Percentiles rank a stretch among this genome's conserved stretches.
Conservation (phyloP, 257 asterid genomes). For the Marsdenia floribunda region DNA sequence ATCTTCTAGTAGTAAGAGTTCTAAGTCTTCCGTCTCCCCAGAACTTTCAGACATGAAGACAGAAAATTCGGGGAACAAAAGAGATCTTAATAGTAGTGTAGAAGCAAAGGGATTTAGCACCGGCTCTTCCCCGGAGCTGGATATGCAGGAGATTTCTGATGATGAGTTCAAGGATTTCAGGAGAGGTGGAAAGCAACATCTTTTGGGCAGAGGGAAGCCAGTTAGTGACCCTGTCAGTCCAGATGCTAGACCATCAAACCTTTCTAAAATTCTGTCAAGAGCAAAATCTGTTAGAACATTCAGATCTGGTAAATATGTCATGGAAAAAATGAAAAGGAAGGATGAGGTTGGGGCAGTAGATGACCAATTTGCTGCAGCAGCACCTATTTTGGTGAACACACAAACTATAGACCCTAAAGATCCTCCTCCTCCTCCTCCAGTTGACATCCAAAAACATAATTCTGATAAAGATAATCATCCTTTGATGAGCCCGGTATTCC, state of each 20-base stretch:
- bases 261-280: constrained; percentile 35
- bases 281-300: constrained; percentile 81
- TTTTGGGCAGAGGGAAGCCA: constrained; percentile 29
- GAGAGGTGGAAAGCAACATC: constrained; percentile 27
- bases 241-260: constrained; percentile 30
- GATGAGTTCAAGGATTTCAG: constrained; percentile 14
- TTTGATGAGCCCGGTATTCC: constrained; percentile 35
- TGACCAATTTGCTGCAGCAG: constrained; percentile 28
- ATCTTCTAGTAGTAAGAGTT: constrained; percentile 13
- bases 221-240: constrained; percentile 25
- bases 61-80: constrained; percentile 25
- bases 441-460: constrained; percentile 20
- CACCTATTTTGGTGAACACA: constrained; percentile 16
- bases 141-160: constrained; percentile 19
- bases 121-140: constrained; percentile 36
- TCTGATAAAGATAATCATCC: constrained; percentile 24
- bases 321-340: constrained; percentile 24
- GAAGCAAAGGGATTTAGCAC: constrained; percentile 23
- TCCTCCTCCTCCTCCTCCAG: constrained; percentile 10
- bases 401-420: constrained; percentile 25
- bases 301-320: constrained; percentile 30
- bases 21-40: constrained; percentile 28
- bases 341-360: constrained; percentile 23
- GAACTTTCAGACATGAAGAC: constrained; percentile 22
- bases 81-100: constrained; percentile 14